Base-by-base conservation (phyloP, 371 early-diverging fungal genomes). In the Rhizomucor miehei region DNA sequence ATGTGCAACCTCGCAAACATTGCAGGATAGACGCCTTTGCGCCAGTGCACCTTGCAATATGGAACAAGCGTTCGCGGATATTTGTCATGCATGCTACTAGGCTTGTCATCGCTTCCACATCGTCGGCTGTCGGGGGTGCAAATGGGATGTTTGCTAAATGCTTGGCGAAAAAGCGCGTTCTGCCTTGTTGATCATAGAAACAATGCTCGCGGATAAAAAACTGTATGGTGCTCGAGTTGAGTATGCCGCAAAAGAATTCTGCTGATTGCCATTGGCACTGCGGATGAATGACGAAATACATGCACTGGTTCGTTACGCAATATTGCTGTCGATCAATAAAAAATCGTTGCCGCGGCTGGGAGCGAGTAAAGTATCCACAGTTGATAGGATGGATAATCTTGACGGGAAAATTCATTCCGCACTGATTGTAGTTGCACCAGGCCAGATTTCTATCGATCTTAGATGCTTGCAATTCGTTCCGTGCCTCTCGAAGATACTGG, bases 371-470 rank as follows among this genome's bases (percentile, higher is more conserved):
- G 52, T 86, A 84, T 2, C 86, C 84, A 59, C 77, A 83, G 51
- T 86, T 84, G 66, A 84, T 84, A 0, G 86, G 86, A 53, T 81
- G 82, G 5, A 86, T 64, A 13, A 86, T 72, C 45, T 86, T 86
- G 37, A 76, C 72, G 1, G 70, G 63, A 0, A 72, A 52, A 24
- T 81, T 76, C n/a, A 67, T 56, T 1, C 86, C 86, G 58, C 76
- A 81, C 39, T 82, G 77, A 35, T 73, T 80, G 35, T 73, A 81
- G 6, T 78, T 75, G 39, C 85, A 83, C 63, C 66, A 79, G 1
- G 77, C 81, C 1, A 83, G 59, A 4, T 72, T 69, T 13, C 60
- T 57, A 9, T 74, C 72, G 1, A 58, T 65, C 43, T 75, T 65
- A n/a, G 48, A 59, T 0, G 69, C 57, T 34, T 80, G 83, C 24